Evolutionary conservation across 2,329 filamentous ascomycete species (phyloP), one percentile per base, ranked within the genome.

Genomic region (Eutypa lata): DNA sequence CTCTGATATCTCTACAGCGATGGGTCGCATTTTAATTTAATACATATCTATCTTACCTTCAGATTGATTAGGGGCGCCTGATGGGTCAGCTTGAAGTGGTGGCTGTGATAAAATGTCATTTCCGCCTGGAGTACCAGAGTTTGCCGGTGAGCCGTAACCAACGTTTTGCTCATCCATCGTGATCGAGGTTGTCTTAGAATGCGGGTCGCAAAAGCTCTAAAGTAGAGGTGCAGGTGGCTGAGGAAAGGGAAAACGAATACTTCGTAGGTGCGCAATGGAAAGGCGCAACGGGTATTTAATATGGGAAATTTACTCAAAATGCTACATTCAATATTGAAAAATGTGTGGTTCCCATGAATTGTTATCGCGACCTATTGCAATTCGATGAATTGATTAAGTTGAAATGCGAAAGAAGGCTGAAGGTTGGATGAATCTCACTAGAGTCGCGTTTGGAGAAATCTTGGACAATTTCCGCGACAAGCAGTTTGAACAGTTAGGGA

Each of bases 131-230:
- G 82, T 83, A 58, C 75, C 76, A 62, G 73, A 79, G 64, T 79
- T 80, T 59, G 73, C 76, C 47, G 82, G 78, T 57, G 82, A 84
- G 68, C 76, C 82, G 62, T 81, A 84, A 60, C 72, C 80, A 62
- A 76, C 71, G 56, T 78, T 75, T 59, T 76, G 73, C 57, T 82
- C 82, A 56, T 86, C 83, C 83, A 87, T 87, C 50, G 67, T 73
- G 66, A 63, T 58, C 56, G 61, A 55, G 56, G 54, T 51, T 31
- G 26, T 31, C 26, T 31, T 31, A 31, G 38, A 18, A 42, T 42
- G 38, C 18, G 38, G 18, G 13, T 42, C 38, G 18, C 38, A 42
- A 42, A 42, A 18, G 26, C 26, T 10, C 6, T 6, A 10, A 31
- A 31, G 11, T 19, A 11, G 13, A 22, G 16, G 38, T 3, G 18